A percentile compares a stretch with the other conserved stretches of the same genome.
Conservation (phyloP, 192 early-diverging fungal species). For the Jimgerdemannia lactiflua region DNA sequence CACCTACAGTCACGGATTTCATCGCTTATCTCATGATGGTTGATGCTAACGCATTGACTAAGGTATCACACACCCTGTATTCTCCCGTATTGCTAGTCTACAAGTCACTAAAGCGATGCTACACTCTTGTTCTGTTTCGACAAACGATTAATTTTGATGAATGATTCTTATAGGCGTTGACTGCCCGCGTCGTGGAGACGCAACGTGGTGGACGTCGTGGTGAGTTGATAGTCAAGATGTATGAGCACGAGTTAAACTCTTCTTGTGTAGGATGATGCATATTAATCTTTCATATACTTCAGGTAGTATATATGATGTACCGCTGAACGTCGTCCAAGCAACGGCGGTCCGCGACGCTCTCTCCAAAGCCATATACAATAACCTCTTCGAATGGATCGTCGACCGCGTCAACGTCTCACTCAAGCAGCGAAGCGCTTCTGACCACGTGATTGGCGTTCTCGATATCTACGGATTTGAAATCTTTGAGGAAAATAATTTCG, state of each 20-base stretch:
- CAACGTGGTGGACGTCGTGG: conserved; percentile 73
- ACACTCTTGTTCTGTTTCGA: too few species aligned
- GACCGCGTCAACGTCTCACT: conserved; percentile 89
- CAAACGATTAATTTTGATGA: too few species aligned
- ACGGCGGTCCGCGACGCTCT: conserved; percentile 87
- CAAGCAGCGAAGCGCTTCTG: conserved; percentile 51
- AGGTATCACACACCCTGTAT: conserved; percentile 9
- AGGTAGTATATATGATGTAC: conserved; percentile 75
- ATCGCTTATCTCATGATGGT: conserved; percentile 74
- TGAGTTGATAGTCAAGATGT: background rate
- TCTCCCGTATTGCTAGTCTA: too few species aligned
- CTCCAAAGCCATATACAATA: conserved; percentile 90
- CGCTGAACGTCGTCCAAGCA: conserved; percentile 90
- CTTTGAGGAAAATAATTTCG: conserved; percentile 94
- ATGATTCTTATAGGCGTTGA: conserved; percentile 40
- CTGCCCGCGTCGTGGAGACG: conserved; percentile 70
- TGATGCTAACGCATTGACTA: conserved; percentile 53
- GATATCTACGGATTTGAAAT: conserved; percentile 99
- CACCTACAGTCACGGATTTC: conserved; percentile 57
- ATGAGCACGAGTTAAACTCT: too few species aligned
- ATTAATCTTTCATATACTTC: background rate
- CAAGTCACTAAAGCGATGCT: too few species aligned
- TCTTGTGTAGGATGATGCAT: too few species aligned
- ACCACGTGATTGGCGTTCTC: conserved; percentile 87
- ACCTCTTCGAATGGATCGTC: conserved; percentile 99